Conservation (phyloP, 2,329 filamentous ascomycete genomes). For the Xylaria sp. region DNA sequence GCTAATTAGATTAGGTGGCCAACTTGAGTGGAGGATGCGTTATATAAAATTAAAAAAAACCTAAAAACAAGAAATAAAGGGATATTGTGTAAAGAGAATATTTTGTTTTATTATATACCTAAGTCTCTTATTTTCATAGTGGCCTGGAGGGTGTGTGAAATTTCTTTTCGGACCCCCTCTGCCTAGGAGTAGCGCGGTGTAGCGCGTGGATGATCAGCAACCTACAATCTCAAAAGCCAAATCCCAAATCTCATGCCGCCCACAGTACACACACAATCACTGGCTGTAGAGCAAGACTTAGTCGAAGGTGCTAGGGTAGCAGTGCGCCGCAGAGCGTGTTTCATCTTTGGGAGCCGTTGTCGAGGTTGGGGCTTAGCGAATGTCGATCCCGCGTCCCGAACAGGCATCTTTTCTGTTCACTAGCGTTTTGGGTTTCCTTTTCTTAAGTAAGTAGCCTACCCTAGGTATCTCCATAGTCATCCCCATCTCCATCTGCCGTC, state of each 20-base stretch:
- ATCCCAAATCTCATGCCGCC: background rate
- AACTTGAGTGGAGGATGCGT: no score
- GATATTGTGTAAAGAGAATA: no score
- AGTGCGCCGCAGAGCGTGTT: conserved; percentile 39
- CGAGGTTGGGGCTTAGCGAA: conserved; percentile 28
- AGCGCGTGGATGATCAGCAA: conserved; percentile 9
- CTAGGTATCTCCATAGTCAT: no score
- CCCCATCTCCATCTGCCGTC: no score
- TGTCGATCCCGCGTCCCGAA: conserved; percentile 31
- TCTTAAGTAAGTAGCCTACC: no score
- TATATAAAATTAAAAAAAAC: no score
- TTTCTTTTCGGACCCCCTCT: no score
- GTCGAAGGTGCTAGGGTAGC: background rate
- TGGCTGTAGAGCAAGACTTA: background rate
- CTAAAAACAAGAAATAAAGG: no score
- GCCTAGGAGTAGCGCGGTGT: background rate
- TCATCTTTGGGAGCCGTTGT: conserved; percentile 35
- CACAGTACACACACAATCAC: background rate
- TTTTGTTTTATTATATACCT: background rate
- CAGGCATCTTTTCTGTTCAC: conserved; percentile 24
- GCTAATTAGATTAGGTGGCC: no score
- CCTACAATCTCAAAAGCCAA: background rate
- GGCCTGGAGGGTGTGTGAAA: no score
- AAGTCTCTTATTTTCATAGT: no score
- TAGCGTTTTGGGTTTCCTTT: background rate